These are phyloP conservation scores for Shiraia sp. DNA, from an alignment of 2,329 filamentous ascomycete species.

Conservation along the genomic window DNA sequence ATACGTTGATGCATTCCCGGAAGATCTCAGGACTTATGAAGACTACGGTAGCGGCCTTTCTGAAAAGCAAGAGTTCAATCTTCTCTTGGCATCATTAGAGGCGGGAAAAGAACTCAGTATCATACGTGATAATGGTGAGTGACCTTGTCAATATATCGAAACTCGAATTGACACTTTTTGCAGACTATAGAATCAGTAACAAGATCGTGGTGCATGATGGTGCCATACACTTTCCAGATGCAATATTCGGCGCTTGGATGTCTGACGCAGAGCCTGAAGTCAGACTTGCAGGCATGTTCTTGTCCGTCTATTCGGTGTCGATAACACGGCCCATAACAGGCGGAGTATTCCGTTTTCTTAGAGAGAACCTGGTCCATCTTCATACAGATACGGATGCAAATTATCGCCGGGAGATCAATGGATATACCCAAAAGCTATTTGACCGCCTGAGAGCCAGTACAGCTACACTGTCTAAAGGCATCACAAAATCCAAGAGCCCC, in stretches of 20 bases:
- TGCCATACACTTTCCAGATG: conserved; percentile 59
- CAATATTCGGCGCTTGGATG: conserved; percentile 45
- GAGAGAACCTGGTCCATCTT: conserved; percentile 68
- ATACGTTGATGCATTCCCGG: conserved; percentile 19
- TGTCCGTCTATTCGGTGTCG: conserved; percentile 75
- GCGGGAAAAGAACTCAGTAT: conserved; percentile 53
- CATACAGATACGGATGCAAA: conserved; percentile 86
- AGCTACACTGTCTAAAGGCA: conserved; percentile 30
- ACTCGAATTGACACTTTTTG: background rate
- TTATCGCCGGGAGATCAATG: conserved; percentile 78
- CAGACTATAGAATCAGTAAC: conserved; percentile 29
- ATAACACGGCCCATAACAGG: conserved; percentile 73
- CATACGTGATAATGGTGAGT: conserved; percentile 46
- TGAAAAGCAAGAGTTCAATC: conserved; percentile 32
- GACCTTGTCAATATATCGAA: background rate
- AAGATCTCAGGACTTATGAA: conserved; percentile 11
- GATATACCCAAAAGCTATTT: conserved; percentile 74
- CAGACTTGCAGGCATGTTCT: conserved; percentile 77
- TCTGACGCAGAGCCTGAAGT: conserved; percentile 52
- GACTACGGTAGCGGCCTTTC: conserved; percentile 13
- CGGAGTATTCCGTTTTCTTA: conserved; percentile 65
- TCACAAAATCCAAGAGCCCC: conserved; percentile 7
- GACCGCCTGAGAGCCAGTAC: conserved; percentile 62
- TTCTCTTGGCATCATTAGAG: conserved; percentile 47
- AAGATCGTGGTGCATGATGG: conserved; percentile 30